Percentiles rank a stretch among this genome's conserved stretches.
These are phyloP conservation scores for Capronia epimyces DNA, from an alignment of 2,329 filamentous ascomycete genomes.

Conservation along the genomic window DNA sequence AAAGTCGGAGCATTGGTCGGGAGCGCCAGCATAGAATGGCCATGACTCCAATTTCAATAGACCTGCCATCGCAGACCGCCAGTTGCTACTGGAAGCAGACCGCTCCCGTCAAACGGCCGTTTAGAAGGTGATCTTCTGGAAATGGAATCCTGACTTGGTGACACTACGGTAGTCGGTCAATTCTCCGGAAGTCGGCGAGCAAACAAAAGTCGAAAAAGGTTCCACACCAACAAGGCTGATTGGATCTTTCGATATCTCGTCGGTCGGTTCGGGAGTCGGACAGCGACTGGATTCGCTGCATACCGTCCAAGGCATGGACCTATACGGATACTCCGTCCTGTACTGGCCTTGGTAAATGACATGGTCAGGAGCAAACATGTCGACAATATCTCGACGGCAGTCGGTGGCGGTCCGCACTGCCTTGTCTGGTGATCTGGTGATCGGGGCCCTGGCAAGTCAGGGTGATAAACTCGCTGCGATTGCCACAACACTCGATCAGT, in stretches of 20 bases:
- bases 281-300: slow-evolving; percentile 3
- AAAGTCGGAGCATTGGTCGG: not conserved
- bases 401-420: not conserved
- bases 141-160: not conserved
- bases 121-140: not conserved
- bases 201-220: not conserved
- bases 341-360: not conserved
- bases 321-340: not conserved
- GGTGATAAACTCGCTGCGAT: not conserved
- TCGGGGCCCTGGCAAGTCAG: not conserved
- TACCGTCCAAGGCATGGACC: not conserved
- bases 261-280: slow-evolving; percentile 11
- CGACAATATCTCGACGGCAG: not conserved
- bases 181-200: not conserved
- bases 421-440: too few species aligned
- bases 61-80: too few species aligned
- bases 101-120: too few species aligned
- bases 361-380: not conserved
- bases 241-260: not conserved
- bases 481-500: not conserved
- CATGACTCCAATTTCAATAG: too few species aligned
- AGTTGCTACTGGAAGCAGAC: too few species aligned
- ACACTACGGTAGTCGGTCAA: slow-evolving; percentile 10
- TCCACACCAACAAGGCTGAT: not conserved
- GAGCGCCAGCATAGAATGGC: not conserved